Conservation (phyloP, 2,329 filamentous ascomycete species). For the Mycocentrospora acerina region DNA sequence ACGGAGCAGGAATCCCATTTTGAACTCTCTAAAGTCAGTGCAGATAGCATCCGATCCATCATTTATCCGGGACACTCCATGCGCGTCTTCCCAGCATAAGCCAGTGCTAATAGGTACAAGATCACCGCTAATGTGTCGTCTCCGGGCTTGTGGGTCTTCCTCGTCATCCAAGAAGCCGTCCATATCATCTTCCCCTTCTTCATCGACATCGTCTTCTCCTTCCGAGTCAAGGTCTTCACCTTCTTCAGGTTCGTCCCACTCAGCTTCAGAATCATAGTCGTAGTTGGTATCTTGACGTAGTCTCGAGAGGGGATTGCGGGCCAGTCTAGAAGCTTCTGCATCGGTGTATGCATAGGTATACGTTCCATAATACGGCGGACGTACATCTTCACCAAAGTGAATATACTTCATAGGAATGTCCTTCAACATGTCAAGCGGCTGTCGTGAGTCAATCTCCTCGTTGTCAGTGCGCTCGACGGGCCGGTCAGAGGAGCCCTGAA, state of each 20-base stretch:
- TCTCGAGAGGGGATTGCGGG: slow-evolving; percentile 57
- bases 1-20: slow-evolving; percentile 75
- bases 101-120: slow-evolving; percentile 78
- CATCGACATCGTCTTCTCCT: slow-evolving; percentile 67
- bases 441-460: slow-evolving; percentile 15
- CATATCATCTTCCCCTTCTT: slow-evolving; percentile 81
- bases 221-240: slow-evolving; percentile 67
- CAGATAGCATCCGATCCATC: slow-evolving; percentile 49
- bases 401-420: slow-evolving; percentile 65
- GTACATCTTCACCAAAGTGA: slow-evolving; percentile 62
- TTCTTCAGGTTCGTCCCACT: slow-evolving; percentile 79
- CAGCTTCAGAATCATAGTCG: slow-evolving; percentile 81
- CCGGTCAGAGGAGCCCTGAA: slow-evolving; percentile 46
- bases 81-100: slow-evolving; percentile 74
- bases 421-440: slow-evolving; percentile 49
- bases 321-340: slow-evolving; percentile 48
- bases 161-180: slow-evolving; percentile 88
- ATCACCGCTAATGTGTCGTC: slow-evolving; percentile 62
- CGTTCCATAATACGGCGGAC: slow-evolving; percentile 71
- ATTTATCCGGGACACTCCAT: slow-evolving; percentile 45
- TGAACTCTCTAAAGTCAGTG: slow-evolving; percentile 60
- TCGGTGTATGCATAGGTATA: slow-evolving; percentile 61
- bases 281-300: slow-evolving; percentile 69
- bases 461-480: slow-evolving; percentile 48
- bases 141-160: slow-evolving; percentile 61